Evolutionary conservation across 129 eudicot species (phyloP), one percentile per base, ranked within the genome.

Genomic region (Solidago caesia): DNA sequence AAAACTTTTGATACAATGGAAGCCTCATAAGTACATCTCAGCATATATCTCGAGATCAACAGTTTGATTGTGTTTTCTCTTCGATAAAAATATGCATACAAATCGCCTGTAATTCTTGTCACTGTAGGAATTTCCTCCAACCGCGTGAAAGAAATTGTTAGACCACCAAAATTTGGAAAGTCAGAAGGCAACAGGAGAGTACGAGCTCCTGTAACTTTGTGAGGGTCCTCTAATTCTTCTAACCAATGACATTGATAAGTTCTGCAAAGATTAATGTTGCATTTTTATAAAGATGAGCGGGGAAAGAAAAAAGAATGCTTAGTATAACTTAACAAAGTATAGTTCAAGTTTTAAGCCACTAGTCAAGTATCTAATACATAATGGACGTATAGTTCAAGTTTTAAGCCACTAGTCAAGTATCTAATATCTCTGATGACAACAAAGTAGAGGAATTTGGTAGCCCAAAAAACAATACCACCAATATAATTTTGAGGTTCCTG

Each of bases 131-230:
- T 53, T 66, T 47, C 47, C 59, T 49, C 68, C 48, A 63, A 51
- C 39, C 70, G 43, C 52, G 72, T 48, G 72, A 68, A n/a, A 51
- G 64, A 65, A 39, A 52, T 8, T 39, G 49, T 46, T 60, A 15
- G 79, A 75, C 67, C 71, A 14, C 2, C 41, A 41, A 57, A 58
- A 43, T 29, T 26, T 16, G 61, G 41, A 64, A 58, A 75, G 84
- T 93, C 87, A 93, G 74, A 93, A 93, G 79, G 85, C 86, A 70
- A 90, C 98, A 44, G 96, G 93, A 51, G 98, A 93, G 83, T 93
- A 93, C 16, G 97, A 90, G 87, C 89, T 93, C 47, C 92, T 75
- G 86, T 86, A 82, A 45, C 85, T 75, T 74, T 85, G 77, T 77
- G 89, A 88, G 59, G 96, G 98, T 57, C 98, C 98, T 76, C 87